These are phyloP conservation scores for Primulina eburnea DNA, from an alignment of 257 asterid species.

Conservation along the genomic window DNA sequence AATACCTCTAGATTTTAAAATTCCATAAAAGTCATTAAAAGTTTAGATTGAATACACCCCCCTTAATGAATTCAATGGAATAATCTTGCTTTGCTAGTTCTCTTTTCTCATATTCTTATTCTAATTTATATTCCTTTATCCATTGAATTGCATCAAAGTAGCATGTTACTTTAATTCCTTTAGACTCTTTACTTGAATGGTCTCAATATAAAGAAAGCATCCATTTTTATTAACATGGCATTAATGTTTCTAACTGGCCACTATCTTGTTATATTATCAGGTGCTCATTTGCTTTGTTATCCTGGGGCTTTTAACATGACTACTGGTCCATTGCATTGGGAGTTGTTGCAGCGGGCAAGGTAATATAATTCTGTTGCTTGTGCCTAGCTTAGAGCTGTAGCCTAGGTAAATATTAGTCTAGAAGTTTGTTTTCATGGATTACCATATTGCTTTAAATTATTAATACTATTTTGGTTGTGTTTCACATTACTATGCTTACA, in stretches of 20 bases:
- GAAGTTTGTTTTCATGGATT: constrained; percentile 15
- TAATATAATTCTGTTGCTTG: constrained; percentile 23
- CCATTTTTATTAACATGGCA: constrained; percentile 11
- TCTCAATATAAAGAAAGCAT: constrained; percentile 15
- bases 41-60: too few species aligned
- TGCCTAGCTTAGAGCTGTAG: constrained; percentile 13
- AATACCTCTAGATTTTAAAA: too few species aligned
- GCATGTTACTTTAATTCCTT: not conserved
- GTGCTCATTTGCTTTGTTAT: constrained; percentile 86
- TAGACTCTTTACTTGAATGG: constrained; percentile 2
- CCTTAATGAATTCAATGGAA: not conserved
- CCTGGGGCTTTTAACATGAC: constrained; percentile 98
- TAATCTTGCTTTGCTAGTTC: not conserved
- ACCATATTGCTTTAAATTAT: constrained; percentile 3
- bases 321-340: constrained; percentile 94
- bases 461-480: not conserved
- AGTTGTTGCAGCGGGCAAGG: constrained; percentile 86
- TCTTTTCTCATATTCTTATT: not conserved
- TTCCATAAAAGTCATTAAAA: too few species aligned
- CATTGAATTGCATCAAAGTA: constrained; percentile 1
- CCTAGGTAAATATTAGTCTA: not conserved
- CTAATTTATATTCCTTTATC: constrained; percentile 1
- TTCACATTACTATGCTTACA: constrained; percentile 1
- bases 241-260: constrained; percentile 23
- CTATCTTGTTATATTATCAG: constrained; percentile 36